Percentiles rank a stretch among this genome's conserved stretches.
Evolutionary conservation across 345 rosid genomes (phyloP).

Genomic region (Bretschneidera sinensis): DNA sequence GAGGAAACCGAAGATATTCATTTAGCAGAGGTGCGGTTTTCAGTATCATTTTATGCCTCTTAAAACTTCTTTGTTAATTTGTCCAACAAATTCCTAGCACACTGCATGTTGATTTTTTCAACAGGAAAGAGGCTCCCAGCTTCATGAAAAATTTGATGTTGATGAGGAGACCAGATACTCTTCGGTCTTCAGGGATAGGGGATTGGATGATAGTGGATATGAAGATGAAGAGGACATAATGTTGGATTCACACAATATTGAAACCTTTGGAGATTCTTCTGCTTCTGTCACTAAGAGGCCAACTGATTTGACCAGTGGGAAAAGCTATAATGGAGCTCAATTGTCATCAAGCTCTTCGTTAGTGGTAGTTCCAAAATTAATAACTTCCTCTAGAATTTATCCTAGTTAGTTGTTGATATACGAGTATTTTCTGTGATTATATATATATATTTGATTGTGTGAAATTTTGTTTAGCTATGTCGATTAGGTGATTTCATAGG

Average conservation of each 20-base stretch:
- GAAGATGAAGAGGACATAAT: constrained; percentile 60
- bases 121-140: constrained; percentile 85
- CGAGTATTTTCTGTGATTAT: too few species aligned
- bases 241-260: constrained; percentile 50
- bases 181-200: constrained; percentile 55
- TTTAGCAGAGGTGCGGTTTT: constrained; percentile 72
- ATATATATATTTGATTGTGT: neutral
- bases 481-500: too few species aligned
- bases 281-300: constrained; percentile 33
- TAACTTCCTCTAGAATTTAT: constrained; percentile 3
- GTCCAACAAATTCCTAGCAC: too few species aligned
- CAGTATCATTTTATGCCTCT: constrained; percentile 13
- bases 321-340: constrained; percentile 34
- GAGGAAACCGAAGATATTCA: constrained; percentile 84
- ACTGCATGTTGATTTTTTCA: constrained; percentile 18
- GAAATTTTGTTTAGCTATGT: neutral
- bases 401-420: neutral
- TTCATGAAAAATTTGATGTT: constrained; percentile 46
- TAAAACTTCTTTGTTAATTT: constrained; percentile 3
- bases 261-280: constrained; percentile 57
- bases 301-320: constrained; percentile 40
- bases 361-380: constrained; percentile 26
- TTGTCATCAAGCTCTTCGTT: constrained; percentile 40
- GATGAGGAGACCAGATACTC: constrained; percentile 90
- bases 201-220: constrained; percentile 71